phyloP scores from a whole-genome alignment of 1,139 yeast genomes.

The Suhomyces chickasaworum region DNA sequence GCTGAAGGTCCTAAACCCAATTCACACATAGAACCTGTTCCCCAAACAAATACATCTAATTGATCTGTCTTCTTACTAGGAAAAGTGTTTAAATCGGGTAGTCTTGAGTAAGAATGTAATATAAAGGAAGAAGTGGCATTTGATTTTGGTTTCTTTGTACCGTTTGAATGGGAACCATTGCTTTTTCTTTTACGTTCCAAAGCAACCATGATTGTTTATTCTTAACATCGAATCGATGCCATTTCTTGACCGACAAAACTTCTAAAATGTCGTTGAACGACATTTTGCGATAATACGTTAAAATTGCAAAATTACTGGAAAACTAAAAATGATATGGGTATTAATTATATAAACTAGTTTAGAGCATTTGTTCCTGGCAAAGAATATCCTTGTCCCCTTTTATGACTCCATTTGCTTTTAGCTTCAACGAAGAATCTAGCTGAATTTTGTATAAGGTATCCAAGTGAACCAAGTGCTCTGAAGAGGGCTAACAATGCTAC shows the following conservation, averaged over 20 bases:
- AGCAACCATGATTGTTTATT: slow-evolving; percentile 40
- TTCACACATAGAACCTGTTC: slow-evolving; percentile 97
- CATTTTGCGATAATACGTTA: slow-evolving; percentile 2
- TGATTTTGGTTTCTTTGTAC: slow-evolving; percentile 33
- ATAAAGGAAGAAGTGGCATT: slow-evolving; percentile 44
- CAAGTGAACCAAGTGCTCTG: slow-evolving; percentile 76
- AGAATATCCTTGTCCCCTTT: slow-evolving; percentile 39
- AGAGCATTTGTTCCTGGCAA: slow-evolving; percentile 38
- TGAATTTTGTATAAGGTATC: slow-evolving; percentile 54
- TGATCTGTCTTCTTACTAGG: slow-evolving; percentile 44
- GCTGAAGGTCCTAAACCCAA: slow-evolving; percentile 91
- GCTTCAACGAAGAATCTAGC: slow-evolving; percentile 46
- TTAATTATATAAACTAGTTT: slow-evolving; percentile 18
- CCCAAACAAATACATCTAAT: slow-evolving; percentile 88
- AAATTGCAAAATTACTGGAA: neutral
- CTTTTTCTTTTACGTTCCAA: slow-evolving; percentile 42
- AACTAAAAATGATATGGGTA: neutral
- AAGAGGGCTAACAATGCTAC: slow-evolving; percentile 81
- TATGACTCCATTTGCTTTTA: slow-evolving; percentile 46
- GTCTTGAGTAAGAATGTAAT: slow-evolving; percentile 51
- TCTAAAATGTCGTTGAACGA: neutral
- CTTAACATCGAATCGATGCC: neutral
- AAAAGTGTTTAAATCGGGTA: slow-evolving; percentile 47
- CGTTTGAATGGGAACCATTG: slow-evolving; percentile 19
- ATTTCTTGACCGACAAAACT: neutral